These are phyloP conservation scores for Ceratocystis variospora DNA, from an alignment of 2,329 filamentous ascomycete species.

Conservation along the genomic window DNA sequence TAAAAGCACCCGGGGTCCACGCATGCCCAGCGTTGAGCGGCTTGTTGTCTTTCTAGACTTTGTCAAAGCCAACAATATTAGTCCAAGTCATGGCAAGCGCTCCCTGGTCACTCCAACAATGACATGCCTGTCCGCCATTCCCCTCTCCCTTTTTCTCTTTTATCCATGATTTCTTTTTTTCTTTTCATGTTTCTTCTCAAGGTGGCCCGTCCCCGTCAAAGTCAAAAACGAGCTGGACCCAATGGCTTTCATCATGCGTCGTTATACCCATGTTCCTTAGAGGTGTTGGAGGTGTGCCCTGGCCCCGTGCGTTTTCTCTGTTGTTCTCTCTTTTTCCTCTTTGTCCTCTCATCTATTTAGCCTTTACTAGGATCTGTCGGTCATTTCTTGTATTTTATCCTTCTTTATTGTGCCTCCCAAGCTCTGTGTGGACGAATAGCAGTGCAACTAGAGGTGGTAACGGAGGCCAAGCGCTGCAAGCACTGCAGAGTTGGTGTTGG, in stretches of 20 bases:
- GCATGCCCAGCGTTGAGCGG: neutral
- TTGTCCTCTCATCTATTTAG: neutral
- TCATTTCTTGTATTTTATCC: neutral
- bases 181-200: neutral
- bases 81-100: neutral
- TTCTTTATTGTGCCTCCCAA: neutral
- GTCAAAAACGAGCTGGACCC: neutral
- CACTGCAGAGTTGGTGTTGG: too few relatives aligned
- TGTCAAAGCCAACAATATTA: too few relatives aligned
- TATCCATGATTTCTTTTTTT: too few relatives aligned
- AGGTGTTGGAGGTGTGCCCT: neutral
- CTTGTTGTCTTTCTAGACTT: neutral
- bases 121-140: neutral
- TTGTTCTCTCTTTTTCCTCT: slow-evolving; percentile 8
- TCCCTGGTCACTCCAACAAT: neutral
- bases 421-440: neutral
- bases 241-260: neutral
- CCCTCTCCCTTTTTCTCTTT: neutral
- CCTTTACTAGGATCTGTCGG: neutral
- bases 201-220: neutral
- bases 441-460: too few relatives aligned
- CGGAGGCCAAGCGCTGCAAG: too few relatives aligned
- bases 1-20: neutral
- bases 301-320: neutral
- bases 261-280: neutral